A percentile compares a stretch with the other conserved stretches of the same genome.
Conservation (phyloP, 2,329 filamentous ascomycete genomes). For the Fusarium ambrosium region DNA sequence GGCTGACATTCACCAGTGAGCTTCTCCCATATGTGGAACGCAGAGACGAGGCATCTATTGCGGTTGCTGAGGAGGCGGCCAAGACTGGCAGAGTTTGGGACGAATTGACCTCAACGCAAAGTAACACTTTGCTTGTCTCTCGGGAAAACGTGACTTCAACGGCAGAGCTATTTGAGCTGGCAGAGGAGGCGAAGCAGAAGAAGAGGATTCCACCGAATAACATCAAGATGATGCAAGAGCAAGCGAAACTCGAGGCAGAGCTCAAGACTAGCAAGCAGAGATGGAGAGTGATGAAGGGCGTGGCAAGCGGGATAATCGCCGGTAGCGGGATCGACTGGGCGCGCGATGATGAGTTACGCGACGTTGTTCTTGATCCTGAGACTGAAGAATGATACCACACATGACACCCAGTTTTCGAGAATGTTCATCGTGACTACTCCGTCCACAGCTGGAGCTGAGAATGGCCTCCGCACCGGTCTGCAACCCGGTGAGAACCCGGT, state of each 20-base stretch:
- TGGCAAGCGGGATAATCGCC: slow-evolving; percentile 82
- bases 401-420: slow-evolving; percentile 1
- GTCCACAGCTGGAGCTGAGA: not conserved
- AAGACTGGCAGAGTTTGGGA: slow-evolving; percentile 65
- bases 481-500: slow-evolving; percentile 7
- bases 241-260: slow-evolving; percentile 70
- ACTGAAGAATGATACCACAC: slow-evolving; percentile 52
- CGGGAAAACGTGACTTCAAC: slow-evolving; percentile 74
- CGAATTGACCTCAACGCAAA: slow-evolving; percentile 69
- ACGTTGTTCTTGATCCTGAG: slow-evolving; percentile 79
- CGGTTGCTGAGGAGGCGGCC: slow-evolving; percentile 71
- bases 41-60: slow-evolving; percentile 76
- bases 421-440: slow-evolving; percentile 7
- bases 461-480: not conserved
- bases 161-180: slow-evolving; percentile 72
- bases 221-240: slow-evolving; percentile 64
- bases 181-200: slow-evolving; percentile 66
- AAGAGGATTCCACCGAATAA: slow-evolving; percentile 68
- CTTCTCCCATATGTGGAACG: slow-evolving; percentile 75
- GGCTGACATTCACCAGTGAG: slow-evolving; percentile 62
- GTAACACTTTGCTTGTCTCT: slow-evolving; percentile 68
- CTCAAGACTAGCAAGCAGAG: slow-evolving; percentile 73
- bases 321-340: slow-evolving; percentile 89
- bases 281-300: slow-evolving; percentile 82
- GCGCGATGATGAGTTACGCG: slow-evolving; percentile 74